A percentile compares a stretch with the other conserved stretches of the same genome.
Conservation (phyloP, 352 stramenopile species). For the Globisporangium spiculum region DNA sequence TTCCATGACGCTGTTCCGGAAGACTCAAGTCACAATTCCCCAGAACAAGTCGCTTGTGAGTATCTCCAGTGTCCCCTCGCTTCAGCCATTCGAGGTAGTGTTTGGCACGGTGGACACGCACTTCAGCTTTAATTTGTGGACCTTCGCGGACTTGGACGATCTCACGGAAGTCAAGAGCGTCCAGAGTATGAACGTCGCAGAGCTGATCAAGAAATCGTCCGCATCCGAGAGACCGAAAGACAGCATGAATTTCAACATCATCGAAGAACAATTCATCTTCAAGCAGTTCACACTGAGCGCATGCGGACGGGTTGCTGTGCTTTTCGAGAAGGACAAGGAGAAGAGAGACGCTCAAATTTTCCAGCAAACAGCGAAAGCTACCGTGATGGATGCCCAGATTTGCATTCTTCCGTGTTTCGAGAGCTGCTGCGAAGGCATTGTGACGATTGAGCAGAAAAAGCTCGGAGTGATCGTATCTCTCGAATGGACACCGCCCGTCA, state of each 20-base stretch:
- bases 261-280: slow-evolving; percentile 38
- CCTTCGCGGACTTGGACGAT: slow-evolving; percentile 55
- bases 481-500: slow-evolving; percentile 60
- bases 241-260: slow-evolving; percentile 38
- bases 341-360: not conserved
- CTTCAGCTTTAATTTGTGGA: slow-evolving; percentile 46
- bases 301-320: slow-evolving; percentile 53
- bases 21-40: slow-evolving; percentile 32
- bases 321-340: slow-evolving; percentile 29
- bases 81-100: slow-evolving; percentile 46
- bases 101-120: slow-evolving; percentile 45
- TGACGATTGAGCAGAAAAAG: slow-evolving; percentile 54
- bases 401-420: slow-evolving; percentile 58
- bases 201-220: slow-evolving; percentile 26
- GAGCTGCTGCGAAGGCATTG: slow-evolving; percentile 47
- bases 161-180: slow-evolving; percentile 35
- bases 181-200: slow-evolving; percentile 38
- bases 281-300: slow-evolving; percentile 49
- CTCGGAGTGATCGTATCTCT: slow-evolving; percentile 57
- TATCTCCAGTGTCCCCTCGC: slow-evolving; percentile 39
- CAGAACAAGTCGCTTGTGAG: slow-evolving; percentile 24
- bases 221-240: slow-evolving; percentile 22
- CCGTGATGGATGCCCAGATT: slow-evolving; percentile 21
- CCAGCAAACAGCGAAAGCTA: not conserved
- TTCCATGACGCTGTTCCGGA: slow-evolving; percentile 34